phyloP scores from a whole-genome alignment of 2,329 filamentous ascomycete species.

The Knoxdaviesia capensis region DNA sequence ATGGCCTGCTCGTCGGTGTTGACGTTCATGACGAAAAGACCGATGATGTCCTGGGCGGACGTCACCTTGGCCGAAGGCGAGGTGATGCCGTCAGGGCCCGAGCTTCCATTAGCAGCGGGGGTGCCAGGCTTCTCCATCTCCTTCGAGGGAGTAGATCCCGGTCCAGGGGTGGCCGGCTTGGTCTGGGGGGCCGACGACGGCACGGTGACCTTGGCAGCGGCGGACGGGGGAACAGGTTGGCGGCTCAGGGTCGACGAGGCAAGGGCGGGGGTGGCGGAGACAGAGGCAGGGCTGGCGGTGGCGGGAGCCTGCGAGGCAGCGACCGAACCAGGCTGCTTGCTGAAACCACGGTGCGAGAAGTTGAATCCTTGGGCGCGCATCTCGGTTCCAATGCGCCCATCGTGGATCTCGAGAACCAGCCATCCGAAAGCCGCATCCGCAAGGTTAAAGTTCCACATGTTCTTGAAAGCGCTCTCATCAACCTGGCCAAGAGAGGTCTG shows the following conservation, averaged over 20 bases:
- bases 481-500: slow-evolving; percentile 64
- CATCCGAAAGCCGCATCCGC: slow-evolving; percentile 96
- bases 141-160: slow-evolving; percentile 23
- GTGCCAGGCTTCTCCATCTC: slow-evolving; percentile 35
- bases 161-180: slow-evolving; percentile 27
- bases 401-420: slow-evolving; percentile 84
- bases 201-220: slow-evolving; percentile 20
- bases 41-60: slow-evolving; percentile 47
- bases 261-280: slow-evolving; percentile 11
- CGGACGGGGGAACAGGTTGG: slow-evolving; percentile 7
- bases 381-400: slow-evolving; percentile 89
- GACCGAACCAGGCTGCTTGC: slow-evolving; percentile 44
- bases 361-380: slow-evolving; percentile 99
- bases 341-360: slow-evolving; percentile 72
- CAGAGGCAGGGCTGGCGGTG: slow-evolving; percentile 11
- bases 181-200: slow-evolving; percentile 16
- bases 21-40: slow-evolving; percentile 77
- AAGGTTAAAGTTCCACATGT: slow-evolving; percentile 99
- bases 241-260: slow-evolving; percentile 12
- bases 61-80: slow-evolving; percentile 37
- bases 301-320: slow-evolving; percentile 16
- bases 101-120: slow-evolving; percentile 29
- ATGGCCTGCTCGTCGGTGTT: slow-evolving; percentile 67
- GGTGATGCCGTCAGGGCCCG: slow-evolving; percentile 28
- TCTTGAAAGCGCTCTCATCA: slow-evolving; percentile 98